These are phyloP conservation scores for Physaria fendleri DNA, from an alignment of 345 rosid species.

Conservation along the genomic window DNA sequence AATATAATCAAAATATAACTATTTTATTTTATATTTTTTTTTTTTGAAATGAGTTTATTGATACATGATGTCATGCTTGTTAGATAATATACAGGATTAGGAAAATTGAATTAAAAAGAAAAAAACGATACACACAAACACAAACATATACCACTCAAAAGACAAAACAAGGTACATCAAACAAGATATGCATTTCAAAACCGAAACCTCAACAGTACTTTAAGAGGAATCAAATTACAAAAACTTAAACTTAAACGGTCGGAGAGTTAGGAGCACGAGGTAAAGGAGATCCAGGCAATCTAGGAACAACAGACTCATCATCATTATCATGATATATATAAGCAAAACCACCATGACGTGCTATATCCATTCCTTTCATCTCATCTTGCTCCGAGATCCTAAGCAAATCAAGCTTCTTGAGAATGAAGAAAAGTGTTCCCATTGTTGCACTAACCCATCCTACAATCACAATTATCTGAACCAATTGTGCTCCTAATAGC, in stretches of 20 bases:
- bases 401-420: slow-evolving; percentile 48
- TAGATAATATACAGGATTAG: neutral
- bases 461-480: slow-evolving; percentile 53
- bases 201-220: neutral
- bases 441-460: slow-evolving; percentile 88
- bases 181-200: slow-evolving; percentile 1
- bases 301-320: slow-evolving; percentile 36
- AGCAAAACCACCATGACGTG: slow-evolving; percentile 89
- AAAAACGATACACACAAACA: neutral
- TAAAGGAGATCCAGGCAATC: slow-evolving; percentile 32
- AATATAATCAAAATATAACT: too few relatives aligned
- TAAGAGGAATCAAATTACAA: neutral
- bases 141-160: neutral
- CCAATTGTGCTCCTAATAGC: slow-evolving; percentile 72
- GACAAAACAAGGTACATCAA: neutral
- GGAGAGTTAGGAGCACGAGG: neutral
- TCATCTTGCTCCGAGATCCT: slow-evolving; percentile 74
- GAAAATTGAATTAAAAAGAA: neutral
- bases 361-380: slow-evolving; percentile 76
- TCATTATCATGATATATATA: slow-evolving; percentile 67
- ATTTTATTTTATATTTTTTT: too few relatives aligned
- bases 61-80: too few relatives aligned
- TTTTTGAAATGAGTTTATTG: too few relatives aligned
- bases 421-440: slow-evolving; percentile 65
- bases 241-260: neutral